Conservation (phyloP, 1,284 basidiomycete species). For the Apiotrichum laibachii region DNA sequence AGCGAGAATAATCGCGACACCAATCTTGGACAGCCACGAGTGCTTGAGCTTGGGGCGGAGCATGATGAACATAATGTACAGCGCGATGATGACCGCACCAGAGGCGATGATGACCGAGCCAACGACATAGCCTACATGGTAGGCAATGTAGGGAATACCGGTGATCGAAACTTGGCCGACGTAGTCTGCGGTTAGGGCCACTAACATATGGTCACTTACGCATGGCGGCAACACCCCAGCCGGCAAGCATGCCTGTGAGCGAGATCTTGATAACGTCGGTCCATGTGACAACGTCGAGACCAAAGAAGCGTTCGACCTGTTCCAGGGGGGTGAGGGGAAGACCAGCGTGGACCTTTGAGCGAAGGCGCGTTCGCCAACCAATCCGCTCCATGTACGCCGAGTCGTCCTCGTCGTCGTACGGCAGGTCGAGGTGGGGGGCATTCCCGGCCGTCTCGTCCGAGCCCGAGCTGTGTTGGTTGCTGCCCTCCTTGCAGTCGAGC, state of each 20-base stretch:
- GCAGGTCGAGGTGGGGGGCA: neutral
- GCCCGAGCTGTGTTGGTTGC: neutral
- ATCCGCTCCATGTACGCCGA: neutral
- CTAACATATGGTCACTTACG: conserved; percentile 39
- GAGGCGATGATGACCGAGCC: conserved; percentile 53
- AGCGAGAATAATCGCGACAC: conserved; percentile 50
- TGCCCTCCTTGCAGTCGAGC: conserved; percentile 2
- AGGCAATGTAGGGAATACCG: conserved; percentile 50
- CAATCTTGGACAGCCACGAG: conserved; percentile 50
- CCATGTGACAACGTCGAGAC: conserved; percentile 48
- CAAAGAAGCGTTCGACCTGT: conserved; percentile 36
- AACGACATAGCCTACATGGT: conserved; percentile 48
- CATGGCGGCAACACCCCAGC: conserved; percentile 54
- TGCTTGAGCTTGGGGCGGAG: conserved; percentile 54
- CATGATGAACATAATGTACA: conserved; percentile 56
- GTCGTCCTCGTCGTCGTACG: conserved; percentile 10
- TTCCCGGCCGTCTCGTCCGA: conserved; percentile 10
- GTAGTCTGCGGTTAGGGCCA: conserved; percentile 45
- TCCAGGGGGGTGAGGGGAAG: conserved; percentile 15
- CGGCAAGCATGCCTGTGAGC: conserved; percentile 50
- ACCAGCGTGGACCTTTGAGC: conserved; percentile 17
- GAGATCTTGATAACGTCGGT: conserved; percentile 50
- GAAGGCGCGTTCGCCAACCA: conserved; percentile 18
- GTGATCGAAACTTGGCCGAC: conserved; percentile 54
- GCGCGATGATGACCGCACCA: conserved; percentile 50